Conservation (phyloP, 1,139 yeast species). For the Lodderomyces metapsilosis region DNA sequence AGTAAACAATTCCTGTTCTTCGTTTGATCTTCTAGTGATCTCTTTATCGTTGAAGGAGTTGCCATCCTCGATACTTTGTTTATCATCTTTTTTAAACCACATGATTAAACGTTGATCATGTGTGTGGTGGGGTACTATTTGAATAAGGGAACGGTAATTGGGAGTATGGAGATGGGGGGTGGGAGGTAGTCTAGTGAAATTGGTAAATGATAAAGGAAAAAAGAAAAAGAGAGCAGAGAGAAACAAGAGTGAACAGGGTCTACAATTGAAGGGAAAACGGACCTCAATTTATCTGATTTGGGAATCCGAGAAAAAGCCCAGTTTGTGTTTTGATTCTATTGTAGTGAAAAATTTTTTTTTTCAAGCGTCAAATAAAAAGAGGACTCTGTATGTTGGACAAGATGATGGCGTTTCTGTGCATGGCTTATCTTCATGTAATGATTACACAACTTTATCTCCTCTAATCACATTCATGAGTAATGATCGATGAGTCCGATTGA, state of each 20-base stretch:
- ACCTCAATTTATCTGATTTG: not conserved
- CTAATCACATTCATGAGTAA: not conserved
- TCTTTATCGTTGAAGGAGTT: not conserved
- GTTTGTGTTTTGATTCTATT: not conserved
- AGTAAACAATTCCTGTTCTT: slow-evolving; percentile 1
- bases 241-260: not conserved
- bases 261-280: not conserved
- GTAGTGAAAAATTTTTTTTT: not conserved
- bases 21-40: not conserved
- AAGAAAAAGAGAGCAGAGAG: not conserved
- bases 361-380: not conserved
- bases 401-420: no score
- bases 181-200: not conserved
- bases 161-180: not conserved
- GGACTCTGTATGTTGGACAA: no score
- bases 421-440: no score
- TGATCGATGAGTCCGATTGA: not conserved
- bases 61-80: not conserved
- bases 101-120: not conserved
- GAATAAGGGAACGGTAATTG: not conserved
- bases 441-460: no score
- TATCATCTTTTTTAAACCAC: slow-evolving; percentile 1
- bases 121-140: not conserved
- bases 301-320: not conserved
- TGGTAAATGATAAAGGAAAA: not conserved